Percentiles rank a stretch among this genome's conserved stretches.
These are phyloP conservation scores for Singerocomus rubriflavus DNA, from an alignment of 1,284 basidiomycete species.

Conservation along the genomic window DNA sequence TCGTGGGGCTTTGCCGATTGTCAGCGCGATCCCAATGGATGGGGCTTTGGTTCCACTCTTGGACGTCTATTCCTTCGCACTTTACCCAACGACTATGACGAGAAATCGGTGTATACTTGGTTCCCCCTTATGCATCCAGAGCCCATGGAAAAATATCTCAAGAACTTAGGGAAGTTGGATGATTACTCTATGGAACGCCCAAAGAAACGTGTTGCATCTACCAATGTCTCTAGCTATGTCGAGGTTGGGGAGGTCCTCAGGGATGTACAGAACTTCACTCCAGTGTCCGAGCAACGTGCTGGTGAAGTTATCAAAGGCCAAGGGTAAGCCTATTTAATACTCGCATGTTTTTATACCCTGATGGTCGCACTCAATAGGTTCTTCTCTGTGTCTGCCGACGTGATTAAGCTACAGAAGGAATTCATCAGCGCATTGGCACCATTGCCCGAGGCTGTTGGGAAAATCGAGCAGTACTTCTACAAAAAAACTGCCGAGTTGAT, in stretches of 20 bases:
- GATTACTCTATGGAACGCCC: conserved; percentile 56
- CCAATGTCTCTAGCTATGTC: conserved; percentile 45
- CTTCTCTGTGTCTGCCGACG: conserved; percentile 55
- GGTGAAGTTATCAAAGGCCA: conserved; percentile 50
- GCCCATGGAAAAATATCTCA: conserved; percentile 59
- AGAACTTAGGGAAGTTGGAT: conserved; percentile 49
- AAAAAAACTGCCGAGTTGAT: conserved; percentile 59
- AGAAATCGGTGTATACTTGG: conserved; percentile 76
- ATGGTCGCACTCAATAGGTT: conserved; percentile 31
- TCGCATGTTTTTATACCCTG: background rate
- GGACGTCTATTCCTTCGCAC: conserved; percentile 72
- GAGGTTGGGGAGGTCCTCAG: conserved; percentile 53
- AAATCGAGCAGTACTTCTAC: conserved; percentile 59
- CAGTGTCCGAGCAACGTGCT: conserved; percentile 49
- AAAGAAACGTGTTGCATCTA: conserved; percentile 21
- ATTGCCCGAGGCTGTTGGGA: conserved; percentile 44
- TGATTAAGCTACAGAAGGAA: conserved; percentile 45
- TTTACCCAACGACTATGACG: conserved; percentile 65
- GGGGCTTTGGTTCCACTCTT: conserved; percentile 72
- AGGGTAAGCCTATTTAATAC: conserved; percentile 43
- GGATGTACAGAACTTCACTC: conserved; percentile 43
- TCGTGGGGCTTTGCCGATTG: conserved; percentile 80
- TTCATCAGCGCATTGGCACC: conserved; percentile 48
- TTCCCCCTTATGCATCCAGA: conserved; percentile 82
- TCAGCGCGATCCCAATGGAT: conserved; percentile 63